Evolutionary conservation across 371 early-diverging fungal species (phyloP), one percentile per base, ranked within the genome.

Genomic region (Mucor irregularis): DNA sequence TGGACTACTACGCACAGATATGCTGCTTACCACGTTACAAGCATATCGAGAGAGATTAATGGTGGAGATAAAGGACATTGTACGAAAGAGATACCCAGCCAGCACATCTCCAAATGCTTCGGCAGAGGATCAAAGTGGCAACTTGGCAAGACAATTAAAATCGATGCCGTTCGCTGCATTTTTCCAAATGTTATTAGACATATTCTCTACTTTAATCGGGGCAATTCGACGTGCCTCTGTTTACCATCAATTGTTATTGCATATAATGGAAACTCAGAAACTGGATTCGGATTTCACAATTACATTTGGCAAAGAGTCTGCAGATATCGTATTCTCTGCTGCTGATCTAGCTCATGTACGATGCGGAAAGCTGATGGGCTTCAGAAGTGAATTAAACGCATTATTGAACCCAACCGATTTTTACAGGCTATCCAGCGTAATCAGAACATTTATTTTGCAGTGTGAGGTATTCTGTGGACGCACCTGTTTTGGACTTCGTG

Each of bases 331-430:
- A 4, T 85, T 84, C 54, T 80, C 87, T 6, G 85, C 85, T 0
- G 83, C 88, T 4, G 95, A 95, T 53, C 60, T 90, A 8, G 88
- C 93, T 0, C 94, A 96, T 62, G 85, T 88, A 9, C 86, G 93
- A 22, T 91, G 92, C 59, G 91, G 93, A 17, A 93, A 93, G 59
- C 71, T 95, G 46, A 79, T 97, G 30, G 83, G 84, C 10, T 88
- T 90, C 59, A 85, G 97, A 11, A 79, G 85, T 7, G 96, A 97
- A 22, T 96, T 95, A 58, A 95, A 89, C 61, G 84, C 93, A 14
- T 82, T 93, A 53, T 69, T 97, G 39, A 87, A 90, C 51, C 87
- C 93, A 1, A 83, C 88, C 9, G 92, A 95, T 46, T 94, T 96
- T 62, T 91, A 91, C 72, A 76, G 88, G 22, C 72, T 97, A 33